Conservation (phyloP, 352 stramenopile genomes). For the Elongisporangium prolatum region DNA sequence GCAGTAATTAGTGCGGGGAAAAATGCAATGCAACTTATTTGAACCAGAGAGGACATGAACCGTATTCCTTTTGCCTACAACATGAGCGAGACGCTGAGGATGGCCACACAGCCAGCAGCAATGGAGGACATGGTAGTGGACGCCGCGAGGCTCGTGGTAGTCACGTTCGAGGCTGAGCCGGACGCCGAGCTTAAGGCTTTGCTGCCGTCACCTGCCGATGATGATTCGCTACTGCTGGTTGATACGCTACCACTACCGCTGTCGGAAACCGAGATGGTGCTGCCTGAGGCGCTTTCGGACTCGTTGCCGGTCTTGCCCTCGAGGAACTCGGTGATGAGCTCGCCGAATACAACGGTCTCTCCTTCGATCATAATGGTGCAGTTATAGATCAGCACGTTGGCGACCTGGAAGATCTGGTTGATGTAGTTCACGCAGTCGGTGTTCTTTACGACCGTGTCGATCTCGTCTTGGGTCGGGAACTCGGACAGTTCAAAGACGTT, state of each 20-base stretch:
- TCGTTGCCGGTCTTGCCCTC: conserved; percentile 59
- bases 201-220: conserved; percentile 10
- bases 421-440: conserved; percentile 59
- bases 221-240: neutral
- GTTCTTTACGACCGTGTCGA: conserved; percentile 33
- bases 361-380: conserved; percentile 38
- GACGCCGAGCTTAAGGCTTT: conserved; percentile 6
- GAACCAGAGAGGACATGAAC: neutral
- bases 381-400: conserved; percentile 42
- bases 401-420: conserved; percentile 62
- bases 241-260: conserved; percentile 19
- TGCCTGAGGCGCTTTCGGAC: conserved; percentile 29
- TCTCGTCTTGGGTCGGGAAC: conserved; percentile 43
- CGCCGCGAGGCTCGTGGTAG: neutral
- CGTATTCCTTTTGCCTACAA: no score
- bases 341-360: conserved; percentile 29
- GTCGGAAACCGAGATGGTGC: conserved; percentile 15
- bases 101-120: neutral
- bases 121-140: conserved; percentile 5
- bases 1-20: neutral
- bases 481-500: conserved; percentile 36
- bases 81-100: conserved; percentile 15
- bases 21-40: neutral
- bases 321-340: conserved; percentile 42
- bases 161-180: conserved; percentile 3